Percentiles rank a stretch among this genome's conserved stretches.
These are phyloP conservation scores for Pittosporum tobira DNA, from an alignment of 129 eudicot genomes.

Conservation along the genomic window DNA sequence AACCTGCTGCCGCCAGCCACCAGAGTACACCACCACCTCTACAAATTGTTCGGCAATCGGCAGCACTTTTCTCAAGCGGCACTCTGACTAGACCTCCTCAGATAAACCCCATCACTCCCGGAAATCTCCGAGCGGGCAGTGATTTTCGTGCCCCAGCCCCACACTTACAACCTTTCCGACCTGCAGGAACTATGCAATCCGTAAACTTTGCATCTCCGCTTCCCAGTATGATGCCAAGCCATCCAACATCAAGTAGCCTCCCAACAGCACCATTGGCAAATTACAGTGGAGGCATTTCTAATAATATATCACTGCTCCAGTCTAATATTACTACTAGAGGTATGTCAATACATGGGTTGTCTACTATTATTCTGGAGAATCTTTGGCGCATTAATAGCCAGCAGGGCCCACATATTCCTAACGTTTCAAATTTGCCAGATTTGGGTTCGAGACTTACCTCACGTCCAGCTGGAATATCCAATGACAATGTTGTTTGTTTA, in stretches of 20 bases:
- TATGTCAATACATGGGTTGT: neutral
- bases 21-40: slow-evolving; percentile 26
- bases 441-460: slow-evolving; percentile 9
- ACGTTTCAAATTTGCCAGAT: slow-evolving; percentile 19
- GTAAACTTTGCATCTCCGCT: too few species aligned
- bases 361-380: slow-evolving; percentile 13
- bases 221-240: too few species aligned
- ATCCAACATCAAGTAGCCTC: slow-evolving; percentile 11
- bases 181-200: too few species aligned
- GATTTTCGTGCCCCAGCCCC: slow-evolving; percentile 72
- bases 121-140: slow-evolving; percentile 20
- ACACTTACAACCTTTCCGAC: slow-evolving; percentile 54
- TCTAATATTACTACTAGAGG: slow-evolving; percentile 13
- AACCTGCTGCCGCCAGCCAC: slow-evolving; percentile 7
- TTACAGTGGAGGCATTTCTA: slow-evolving; percentile 17
- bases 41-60: slow-evolving; percentile 38
- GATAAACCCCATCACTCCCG: slow-evolving; percentile 34
- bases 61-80: slow-evolving; percentile 40
- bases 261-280: slow-evolving; percentile 6
- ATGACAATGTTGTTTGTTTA: slow-evolving; percentile 69
- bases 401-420: slow-evolving; percentile 9
- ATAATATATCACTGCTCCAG: slow-evolving; percentile 11
- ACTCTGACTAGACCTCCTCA: slow-evolving; percentile 38
- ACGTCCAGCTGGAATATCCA: slow-evolving; percentile 11
- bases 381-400: slow-evolving; percentile 23